Base-by-base conservation (phyloP, 371 early-diverging fungal genomes). In the Lichtheimia corymbifera region DNA sequence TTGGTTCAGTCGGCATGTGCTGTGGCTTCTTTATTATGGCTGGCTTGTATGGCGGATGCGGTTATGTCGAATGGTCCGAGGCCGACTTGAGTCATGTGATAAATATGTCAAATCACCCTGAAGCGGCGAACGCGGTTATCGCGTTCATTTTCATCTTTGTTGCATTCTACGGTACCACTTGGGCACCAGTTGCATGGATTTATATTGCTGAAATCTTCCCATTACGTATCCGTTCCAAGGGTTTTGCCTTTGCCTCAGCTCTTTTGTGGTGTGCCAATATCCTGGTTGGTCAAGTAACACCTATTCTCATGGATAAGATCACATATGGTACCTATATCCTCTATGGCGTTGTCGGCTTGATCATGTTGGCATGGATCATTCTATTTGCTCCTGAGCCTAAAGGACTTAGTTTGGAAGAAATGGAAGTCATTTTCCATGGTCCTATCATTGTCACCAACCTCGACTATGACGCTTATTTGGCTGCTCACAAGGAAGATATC, bases 241-340 rank as follows among this genome's bases (percentile, higher is more conserved):
- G 76, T 62, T 75, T 73, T 28, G 74, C 77, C 28, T 59, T 78
- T 50, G 73, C 85, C 27, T 89, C 89, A n/a, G 82, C 88, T 64
- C 74, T 92, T 62, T 91, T 95, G 77, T 96, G 94, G 95, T 67
- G 83, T 35, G 86, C 82, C 73, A 94, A 92, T 77, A 86, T 85
- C 58, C 66, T 84, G 53, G 72, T 91, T 18, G 85, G 82, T 9
- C 83, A 74, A 49, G 72, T 82, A 18, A 70, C 68, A 3, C 82
- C 82, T 43, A 64, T 75, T 50, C 67, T 82, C 73, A 64, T 82
- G 55, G 71, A 65, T 12, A 63, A 47, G 22, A 72, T 86, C 47
- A 77, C 79, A 49, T 77, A 72, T 70, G 80, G 80, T 67, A 77
- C 82, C 11, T 88, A 85, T 61, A 64, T 85, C 60, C 70, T 90